Percentiles rank a stretch among this genome's conserved stretches.
Conservation (phyloP, 2,329 filamentous ascomycete genomes). For the Colletotrichum ledebouriae region DNA sequence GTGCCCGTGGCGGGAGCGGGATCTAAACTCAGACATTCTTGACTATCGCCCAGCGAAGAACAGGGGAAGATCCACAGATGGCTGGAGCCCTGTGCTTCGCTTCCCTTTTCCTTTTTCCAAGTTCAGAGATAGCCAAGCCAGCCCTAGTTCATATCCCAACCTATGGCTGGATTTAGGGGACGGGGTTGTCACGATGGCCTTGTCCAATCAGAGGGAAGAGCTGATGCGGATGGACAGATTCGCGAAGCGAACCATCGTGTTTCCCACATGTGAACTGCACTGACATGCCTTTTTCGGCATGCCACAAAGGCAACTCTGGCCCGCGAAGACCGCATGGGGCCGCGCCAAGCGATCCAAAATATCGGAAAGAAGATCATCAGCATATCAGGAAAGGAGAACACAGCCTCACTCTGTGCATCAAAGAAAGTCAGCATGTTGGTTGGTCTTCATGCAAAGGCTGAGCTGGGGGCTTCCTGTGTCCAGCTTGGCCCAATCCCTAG, state of each 20-base stretch:
- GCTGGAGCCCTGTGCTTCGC: constrained; percentile 1
- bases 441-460: too few species aligned
- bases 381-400: background rate
- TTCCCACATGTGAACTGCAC: constrained; percentile 13
- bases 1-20: background rate
- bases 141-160: background rate
- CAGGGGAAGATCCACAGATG: background rate
- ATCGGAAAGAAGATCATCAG: background rate
- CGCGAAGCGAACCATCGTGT: background rate
- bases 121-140: constrained; percentile 7
- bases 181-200: background rate
- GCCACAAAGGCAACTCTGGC: constrained; percentile 6
- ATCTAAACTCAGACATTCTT: constrained; percentile 13
- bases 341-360: constrained; percentile 2
- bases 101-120: background rate
- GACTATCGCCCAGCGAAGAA: background rate
- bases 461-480: too few species aligned
- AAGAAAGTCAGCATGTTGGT: background rate
- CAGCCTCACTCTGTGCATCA: background rate
- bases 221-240: background rate
- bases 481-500: too few species aligned
- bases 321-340: background rate
- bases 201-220: constrained; percentile 4
- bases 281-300: background rate
- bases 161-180: background rate